Base-by-base conservation (phyloP, 2,329 filamentous ascomycete species). In the Coniochaeta sp. region DNA sequence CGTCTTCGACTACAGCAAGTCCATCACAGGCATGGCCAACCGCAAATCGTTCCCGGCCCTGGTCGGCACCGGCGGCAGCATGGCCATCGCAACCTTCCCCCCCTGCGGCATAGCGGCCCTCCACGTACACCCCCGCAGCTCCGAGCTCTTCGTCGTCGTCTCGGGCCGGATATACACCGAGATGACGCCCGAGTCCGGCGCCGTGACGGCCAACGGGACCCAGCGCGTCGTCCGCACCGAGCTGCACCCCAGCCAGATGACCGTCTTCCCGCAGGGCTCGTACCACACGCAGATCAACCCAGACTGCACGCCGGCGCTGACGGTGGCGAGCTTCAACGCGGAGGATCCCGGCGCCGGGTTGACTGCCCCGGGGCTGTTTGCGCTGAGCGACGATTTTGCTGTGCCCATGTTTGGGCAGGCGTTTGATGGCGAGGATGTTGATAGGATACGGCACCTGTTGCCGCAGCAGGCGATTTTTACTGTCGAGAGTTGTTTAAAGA, bases 41-140 rank as follows among this genome's bases (percentile, higher is more conserved):
- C 77, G 81, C 67, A 79, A 80, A 69, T 79, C 75, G 38, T 85
- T 84, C 69, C 82, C 82, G 3, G 80, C 81, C 28, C 77, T 85
- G 19, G 78, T 82, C n/a, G 77, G 79, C 54, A 80, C 60, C 9
- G 61, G 61, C 16, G 54, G 52, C 32, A 24, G 44, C 26, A 17
- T 64, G 36, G 40, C 59, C 14, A 44, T 62, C 7, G 59, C 59
- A 30, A 34, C 24, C 24, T 42, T 61, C 32, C 40, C 38, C 7
- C 34, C 75, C 38, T 64, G 62, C 57, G 34, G 57, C 57, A 61
- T 64, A 40, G 59, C 62, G 8, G 17, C 59, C 16, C 38, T 64
- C 2, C 62, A 64, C 58, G 57, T 64, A 38, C 62, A 64, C 60
- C 62, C 62, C 6, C 62, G 62, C 22, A 42, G 60, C 54, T 16